Base-by-base conservation (phyloP, 2,329 filamentous ascomycete genomes). In the Phialocephala sp. region DNA sequence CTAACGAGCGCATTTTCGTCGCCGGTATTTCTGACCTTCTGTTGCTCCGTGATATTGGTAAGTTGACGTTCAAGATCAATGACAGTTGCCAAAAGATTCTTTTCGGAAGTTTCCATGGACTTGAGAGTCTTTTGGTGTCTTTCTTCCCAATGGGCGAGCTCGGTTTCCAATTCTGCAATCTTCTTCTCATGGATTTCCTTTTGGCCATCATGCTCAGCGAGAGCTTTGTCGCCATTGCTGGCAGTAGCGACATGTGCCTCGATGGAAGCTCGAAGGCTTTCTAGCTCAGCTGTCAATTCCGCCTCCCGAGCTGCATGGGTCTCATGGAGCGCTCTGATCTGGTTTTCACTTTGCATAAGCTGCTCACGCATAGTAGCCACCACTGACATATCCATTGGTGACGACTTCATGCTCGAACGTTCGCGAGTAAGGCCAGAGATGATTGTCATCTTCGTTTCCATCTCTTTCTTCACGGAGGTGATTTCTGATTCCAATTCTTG, bases 361-460 rank as follows among this genome's bases (percentile, higher is more conserved):
- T 97, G 93, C 68, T 96, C 92, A 66, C 92, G 91, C 81, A 99
- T 87, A 18, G 89, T 90, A 4, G 92, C 91, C 37, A 98, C 90
- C 69, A 97, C 89, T 0, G 92, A 94, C 76, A 97, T 96, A 75
- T 99, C 95, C 75, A 97, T 89, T 8, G 93, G 91, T 27, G 91
- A 91, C 2, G 85, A 83, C 76, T 94, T 93, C 80, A 97, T 85
- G 79, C 93, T 97, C 2, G 93, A 94, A 66, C 96, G 86, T 79
- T 99, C 96, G 62, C 95, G 90, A 3, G 95, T 97, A 69, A 99
- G 83, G 8, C 95, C 95, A 36, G 93, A 92, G 72, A 99, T 98
- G 75, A 99, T 94, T 36, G 92, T 92, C 83, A 94, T 93, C 85
- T 99, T 99, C 68, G 87, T 89, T 76, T 99, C 95, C 90, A 98